phyloP scores from a whole-genome alignment of 2,329 filamentous ascomycete species.

The Purpureocillium lavendulum region DNA sequence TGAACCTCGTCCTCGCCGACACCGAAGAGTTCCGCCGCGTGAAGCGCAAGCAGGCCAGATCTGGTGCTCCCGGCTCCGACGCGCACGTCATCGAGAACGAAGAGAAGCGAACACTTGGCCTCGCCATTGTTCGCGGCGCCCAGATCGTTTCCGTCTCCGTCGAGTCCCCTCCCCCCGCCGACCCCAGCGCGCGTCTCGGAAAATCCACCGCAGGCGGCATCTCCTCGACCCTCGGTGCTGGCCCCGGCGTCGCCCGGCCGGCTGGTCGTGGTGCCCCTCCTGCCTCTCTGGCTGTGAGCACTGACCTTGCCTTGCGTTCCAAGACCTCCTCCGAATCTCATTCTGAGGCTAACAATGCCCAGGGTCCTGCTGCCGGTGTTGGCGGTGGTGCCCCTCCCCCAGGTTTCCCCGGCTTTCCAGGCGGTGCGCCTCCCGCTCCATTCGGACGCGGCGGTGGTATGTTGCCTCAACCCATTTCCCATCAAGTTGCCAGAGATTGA shows the following conservation, averaged over 20 bases:
- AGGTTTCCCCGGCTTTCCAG: slow-evolving; percentile 44
- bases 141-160: slow-evolving; percentile 93
- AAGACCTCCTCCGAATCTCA: background rate
- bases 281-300: slow-evolving; percentile 62
- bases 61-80: slow-evolving; percentile 51
- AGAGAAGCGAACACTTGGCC: slow-evolving; percentile 93
- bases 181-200: slow-evolving; percentile 83
- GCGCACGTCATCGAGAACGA: slow-evolving; percentile 71
- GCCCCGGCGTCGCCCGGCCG: slow-evolving; percentile 83
- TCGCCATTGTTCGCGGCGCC: slow-evolving; percentile 89
- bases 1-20: slow-evolving; percentile 98
- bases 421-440: slow-evolving; percentile 28
- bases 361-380: slow-evolving; percentile 79
- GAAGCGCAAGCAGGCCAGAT: slow-evolving; percentile 75
- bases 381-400: slow-evolving; percentile 62
- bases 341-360: slow-evolving; percentile 11
- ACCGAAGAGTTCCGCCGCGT: slow-evolving; percentile 95
- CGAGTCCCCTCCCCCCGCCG: slow-evolving; percentile 89
- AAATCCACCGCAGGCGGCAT: slow-evolving; percentile 62
- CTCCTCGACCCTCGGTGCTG: slow-evolving; percentile 65
- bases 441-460: slow-evolving; percentile 47
- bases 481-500: slow-evolving; percentile 21
- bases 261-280: slow-evolving; percentile 76
- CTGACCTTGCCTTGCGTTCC: background rate
- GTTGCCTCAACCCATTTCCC: background rate